A percentile compares a stretch with the other conserved stretches of the same genome.
Conservation (phyloP, 2,329 filamentous ascomycete species). For the Ophiostoma sp. region DNA sequence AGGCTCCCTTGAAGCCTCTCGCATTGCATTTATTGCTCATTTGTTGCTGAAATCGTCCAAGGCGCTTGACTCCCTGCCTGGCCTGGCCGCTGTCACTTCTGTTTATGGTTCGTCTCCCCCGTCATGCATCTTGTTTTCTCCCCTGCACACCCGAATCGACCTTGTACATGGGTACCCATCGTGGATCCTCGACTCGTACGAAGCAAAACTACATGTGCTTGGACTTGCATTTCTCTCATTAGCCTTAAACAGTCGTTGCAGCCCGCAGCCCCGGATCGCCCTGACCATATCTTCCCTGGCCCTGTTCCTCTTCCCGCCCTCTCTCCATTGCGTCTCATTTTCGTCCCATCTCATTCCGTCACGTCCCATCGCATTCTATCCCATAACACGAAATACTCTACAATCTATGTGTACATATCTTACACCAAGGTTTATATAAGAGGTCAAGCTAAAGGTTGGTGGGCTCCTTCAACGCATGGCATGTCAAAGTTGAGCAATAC, state of each 20-base stretch:
- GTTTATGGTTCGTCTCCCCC: background rate
- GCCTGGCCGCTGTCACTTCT: conserved; percentile 3
- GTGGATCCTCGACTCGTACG: background rate
- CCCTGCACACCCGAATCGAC: conserved; percentile 1
- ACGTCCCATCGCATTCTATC: background rate
- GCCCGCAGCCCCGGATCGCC: conserved; percentile 9
- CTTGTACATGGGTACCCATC: background rate
- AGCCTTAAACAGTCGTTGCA: conserved; percentile 1
- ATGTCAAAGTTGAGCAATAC: background rate
- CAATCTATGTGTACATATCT: background rate
- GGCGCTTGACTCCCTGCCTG: background rate
- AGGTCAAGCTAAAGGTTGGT: no score
- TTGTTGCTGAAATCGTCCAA: background rate
- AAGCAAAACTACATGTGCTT: background rate
- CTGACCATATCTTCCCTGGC: background rate
- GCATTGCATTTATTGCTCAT: background rate
- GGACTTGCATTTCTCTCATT: background rate
- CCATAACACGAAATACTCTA: background rate
- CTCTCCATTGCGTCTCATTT: conserved; percentile 1
- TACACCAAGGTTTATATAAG: background rate
- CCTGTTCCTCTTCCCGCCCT: background rate
- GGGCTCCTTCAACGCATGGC: background rate
- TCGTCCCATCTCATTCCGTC: background rate
- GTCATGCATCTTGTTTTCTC: conserved; percentile 5
- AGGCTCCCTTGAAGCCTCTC: background rate